Conservation (phyloP, 1,284 basidiomycete species). For the Cutaneotrichosporon sp. region DNA sequence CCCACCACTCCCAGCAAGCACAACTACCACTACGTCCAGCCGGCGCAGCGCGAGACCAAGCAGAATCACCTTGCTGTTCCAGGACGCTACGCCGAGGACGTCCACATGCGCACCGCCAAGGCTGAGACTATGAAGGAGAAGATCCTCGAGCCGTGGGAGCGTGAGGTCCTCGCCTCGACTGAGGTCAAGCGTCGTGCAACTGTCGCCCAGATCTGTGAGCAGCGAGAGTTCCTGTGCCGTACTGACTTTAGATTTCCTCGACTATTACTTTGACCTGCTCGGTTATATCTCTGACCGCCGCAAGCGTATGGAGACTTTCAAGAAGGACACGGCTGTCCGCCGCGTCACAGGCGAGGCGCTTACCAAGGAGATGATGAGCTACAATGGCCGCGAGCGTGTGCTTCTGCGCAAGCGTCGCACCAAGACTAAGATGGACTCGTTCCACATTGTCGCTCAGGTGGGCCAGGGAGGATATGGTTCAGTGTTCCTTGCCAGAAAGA, state of each 20-base stretch:
- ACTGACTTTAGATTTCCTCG: constrained; percentile 67
- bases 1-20: constrained; percentile 38
- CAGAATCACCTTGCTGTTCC: constrained; percentile 6
- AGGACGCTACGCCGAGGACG: constrained; percentile 28
- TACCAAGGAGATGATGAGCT: constrained; percentile 77
- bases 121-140: constrained; percentile 33
- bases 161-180: constrained; percentile 68
- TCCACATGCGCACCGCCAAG: constrained; percentile 42
- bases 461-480: constrained; percentile 97
- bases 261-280: constrained; percentile 81
- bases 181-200: constrained; percentile 91
- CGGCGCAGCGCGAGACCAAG: constrained; percentile 17
- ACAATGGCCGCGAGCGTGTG: constrained; percentile 85
- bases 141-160: constrained; percentile 70
- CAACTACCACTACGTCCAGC: constrained; percentile 17
- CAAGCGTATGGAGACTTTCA: constrained; percentile 72
- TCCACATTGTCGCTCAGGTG: constrained; percentile 91
- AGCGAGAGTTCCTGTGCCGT: not conserved
- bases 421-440: constrained; percentile 82
- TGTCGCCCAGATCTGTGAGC: constrained; percentile 84
- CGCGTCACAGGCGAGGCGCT: constrained; percentile 59
- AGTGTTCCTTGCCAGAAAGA: constrained; percentile 86
- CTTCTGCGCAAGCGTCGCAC: constrained; percentile 78
- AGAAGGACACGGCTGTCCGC: constrained; percentile 70
- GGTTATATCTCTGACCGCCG: constrained; percentile 81